These are phyloP conservation scores for Verticillium isaacii DNA, from an alignment of 2,329 filamentous ascomycete species.

Conservation along the genomic window DNA sequence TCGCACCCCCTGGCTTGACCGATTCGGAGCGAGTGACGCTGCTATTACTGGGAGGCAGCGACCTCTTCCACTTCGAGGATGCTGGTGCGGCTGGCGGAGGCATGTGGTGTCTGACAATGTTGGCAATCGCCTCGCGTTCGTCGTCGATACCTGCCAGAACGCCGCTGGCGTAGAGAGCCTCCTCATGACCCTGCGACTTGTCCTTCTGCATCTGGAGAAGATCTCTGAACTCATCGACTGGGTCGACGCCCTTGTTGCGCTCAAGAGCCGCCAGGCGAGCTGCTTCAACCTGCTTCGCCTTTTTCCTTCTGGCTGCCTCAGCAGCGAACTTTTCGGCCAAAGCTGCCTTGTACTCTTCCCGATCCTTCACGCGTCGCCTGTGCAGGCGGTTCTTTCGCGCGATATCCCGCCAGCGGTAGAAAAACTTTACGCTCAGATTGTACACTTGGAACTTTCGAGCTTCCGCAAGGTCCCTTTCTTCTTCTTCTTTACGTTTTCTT, in stretches of 20 bases:
- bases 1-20: conserved; percentile 18
- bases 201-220: conserved; percentile 25
- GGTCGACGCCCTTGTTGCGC: conserved; percentile 16
- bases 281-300: conserved; percentile 17
- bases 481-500: conserved; percentile 40
- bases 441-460: conserved; percentile 44
- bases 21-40: conserved; percentile 4
- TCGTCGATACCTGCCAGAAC: conserved; percentile 34
- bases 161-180: conserved; percentile 35
- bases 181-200: conserved; percentile 23
- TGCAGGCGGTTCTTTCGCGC: conserved; percentile 43
- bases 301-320: conserved; percentile 26
- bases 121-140: conserved; percentile 27
- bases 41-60: not conserved
- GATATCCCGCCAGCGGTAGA: conserved; percentile 50
- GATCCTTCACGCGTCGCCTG: conserved; percentile 45
- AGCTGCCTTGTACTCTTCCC: conserved; percentile 41
- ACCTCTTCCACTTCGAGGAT: conserved; percentile 1
- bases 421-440: conserved; percentile 48
- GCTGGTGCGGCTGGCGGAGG: not conserved
- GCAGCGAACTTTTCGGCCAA: conserved; percentile 30
- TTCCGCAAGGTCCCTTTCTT: conserved; percentile 37
- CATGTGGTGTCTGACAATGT: conserved; percentile 24
- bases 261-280: conserved; percentile 6
- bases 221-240: conserved; percentile 27